Conservation (phyloP, 1,284 basidiomycete genomes). For the Cutaneotrichosporon cyanovorans region DNA sequence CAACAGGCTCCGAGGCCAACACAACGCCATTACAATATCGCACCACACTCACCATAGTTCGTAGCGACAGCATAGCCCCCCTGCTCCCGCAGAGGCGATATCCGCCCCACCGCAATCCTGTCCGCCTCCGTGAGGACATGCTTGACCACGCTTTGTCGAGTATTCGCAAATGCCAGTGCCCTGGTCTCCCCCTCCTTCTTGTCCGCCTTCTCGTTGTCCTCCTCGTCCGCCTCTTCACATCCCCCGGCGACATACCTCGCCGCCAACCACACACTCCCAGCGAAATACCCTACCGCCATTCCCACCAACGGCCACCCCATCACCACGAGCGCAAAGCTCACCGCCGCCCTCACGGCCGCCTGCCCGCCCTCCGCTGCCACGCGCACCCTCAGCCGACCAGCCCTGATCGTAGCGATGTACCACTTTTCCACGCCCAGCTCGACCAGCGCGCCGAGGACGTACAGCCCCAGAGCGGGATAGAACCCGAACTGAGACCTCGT, state of each 20-base stretch:
- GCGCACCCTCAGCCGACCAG: constrained; percentile 56
- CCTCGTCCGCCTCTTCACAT: constrained; percentile 12
- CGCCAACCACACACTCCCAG: constrained; percentile 54
- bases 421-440: constrained; percentile 77
- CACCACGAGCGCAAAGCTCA: constrained; percentile 58
- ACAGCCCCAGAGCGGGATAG: constrained; percentile 56
- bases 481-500: constrained; percentile 61
- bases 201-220: constrained; percentile 17
- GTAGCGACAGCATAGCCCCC: constrained; percentile 89
- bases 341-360: constrained; percentile 63
- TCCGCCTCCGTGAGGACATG: constrained; percentile 94
- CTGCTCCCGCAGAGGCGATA: constrained; percentile 75
- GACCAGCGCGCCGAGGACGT: constrained; percentile 62
- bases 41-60: constrained; percentile 84
- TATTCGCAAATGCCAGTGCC: constrained; percentile 56
- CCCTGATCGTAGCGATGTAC: constrained; percentile 67
- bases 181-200: constrained; percentile 10
- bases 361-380: constrained; percentile 75
- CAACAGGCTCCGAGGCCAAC: no score
- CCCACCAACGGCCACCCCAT: constrained; percentile 57
- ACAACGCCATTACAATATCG: no score
- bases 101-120: constrained; percentile 74
- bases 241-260: constrained; percentile 26
- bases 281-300: constrained; percentile 71
- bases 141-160: constrained; percentile 59